Evolutionary conservation across 2,329 filamentous ascomycete species (phyloP), one percentile per base, ranked within the genome.

Genomic region (Apiospora aurea): DNA sequence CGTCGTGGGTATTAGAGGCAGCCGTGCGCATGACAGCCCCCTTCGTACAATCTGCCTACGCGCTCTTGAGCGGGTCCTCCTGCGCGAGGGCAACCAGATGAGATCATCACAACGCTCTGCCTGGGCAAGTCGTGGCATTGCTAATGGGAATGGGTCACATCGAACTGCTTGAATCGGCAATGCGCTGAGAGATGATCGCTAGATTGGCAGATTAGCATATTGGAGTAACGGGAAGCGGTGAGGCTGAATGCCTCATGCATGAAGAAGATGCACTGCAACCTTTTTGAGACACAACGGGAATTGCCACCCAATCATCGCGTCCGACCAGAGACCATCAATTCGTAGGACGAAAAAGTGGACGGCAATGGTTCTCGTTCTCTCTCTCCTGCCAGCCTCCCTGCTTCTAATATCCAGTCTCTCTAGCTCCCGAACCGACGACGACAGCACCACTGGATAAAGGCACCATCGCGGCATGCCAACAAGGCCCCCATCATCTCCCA

Each of bases 281-380:
- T 41, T 64, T 64, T 41, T 18, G 57, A 64, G 57, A 64, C 57
- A 64, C 57, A 64, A 64, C 57, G 57, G 57, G 57, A 64, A 64
- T 4, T 24, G 57, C 57, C 57, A 21, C 21, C 57, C 57, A 64
- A 41, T 64, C 21, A 41, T 64, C 57, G 57, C 34, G 57, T 64
- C 18, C 16, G 29, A 34, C 21, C 34, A 64, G 57, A 64, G 21
- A 41, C 57, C 18, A 21, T 18, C 53, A 38, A 61, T 21, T 61
- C 53, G 53, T 29, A n/a, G 26, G 53, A 61, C 29, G 8, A 61
- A 61, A 64, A 64, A n/a, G 57, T 64, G 57, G 57, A 38, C 21
- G 41, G 57, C 57, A 34, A 41, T 4, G 10, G 34, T 10, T 7
- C 24, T 7, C 11, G n/a, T n/a, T 24, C 47, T 51, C 11, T 2